Evolutionary conservation across 768 basidiomycete genomes (phyloP).

Genomic region (Saitozyma podzolica): DNA sequence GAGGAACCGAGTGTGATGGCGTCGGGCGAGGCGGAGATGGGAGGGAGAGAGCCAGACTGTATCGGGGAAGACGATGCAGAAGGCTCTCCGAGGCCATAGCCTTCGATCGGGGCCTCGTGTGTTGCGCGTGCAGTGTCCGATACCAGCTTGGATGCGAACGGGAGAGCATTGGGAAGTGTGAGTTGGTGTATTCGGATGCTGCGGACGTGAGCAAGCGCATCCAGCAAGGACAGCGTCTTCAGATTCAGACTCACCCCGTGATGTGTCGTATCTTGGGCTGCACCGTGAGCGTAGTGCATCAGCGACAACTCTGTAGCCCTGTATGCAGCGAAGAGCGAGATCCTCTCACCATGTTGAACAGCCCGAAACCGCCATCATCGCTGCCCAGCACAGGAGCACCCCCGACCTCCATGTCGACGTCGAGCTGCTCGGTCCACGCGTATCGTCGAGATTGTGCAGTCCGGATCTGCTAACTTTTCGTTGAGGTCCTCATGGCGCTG

Average conservation of each 20-base stretch:
- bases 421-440: too few relatives aligned
- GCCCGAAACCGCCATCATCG: too few relatives aligned
- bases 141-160: slow-evolving; percentile 23
- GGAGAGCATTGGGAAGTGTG: slow-evolving; percentile 34
- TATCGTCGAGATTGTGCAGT: too few relatives aligned
- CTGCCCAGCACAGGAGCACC: too few relatives aligned
- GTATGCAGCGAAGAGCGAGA: too few relatives aligned
- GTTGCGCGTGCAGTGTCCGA: not conserved
- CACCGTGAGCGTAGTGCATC: not conserved
- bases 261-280: slow-evolving; percentile 42
- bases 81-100: not conserved
- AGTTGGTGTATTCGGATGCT: slow-evolving; percentile 46
- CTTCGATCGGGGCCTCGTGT: not conserved
- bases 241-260: slow-evolving; percentile 30
- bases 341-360: too few relatives aligned
- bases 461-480: too few relatives aligned
- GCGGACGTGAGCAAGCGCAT: not conserved
- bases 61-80: not conserved
- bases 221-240: too few relatives aligned
- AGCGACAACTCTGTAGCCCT: too few relatives aligned
- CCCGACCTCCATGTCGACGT: too few relatives aligned
- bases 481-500: too few relatives aligned
- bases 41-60: not conserved
- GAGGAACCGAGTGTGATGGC: not conserved
- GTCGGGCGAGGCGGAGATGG: not conserved